These are phyloP conservation scores for Entonaema liquescens DNA, from an alignment of 495 filamentous ascomycete genomes.

Conservation along the genomic window DNA sequence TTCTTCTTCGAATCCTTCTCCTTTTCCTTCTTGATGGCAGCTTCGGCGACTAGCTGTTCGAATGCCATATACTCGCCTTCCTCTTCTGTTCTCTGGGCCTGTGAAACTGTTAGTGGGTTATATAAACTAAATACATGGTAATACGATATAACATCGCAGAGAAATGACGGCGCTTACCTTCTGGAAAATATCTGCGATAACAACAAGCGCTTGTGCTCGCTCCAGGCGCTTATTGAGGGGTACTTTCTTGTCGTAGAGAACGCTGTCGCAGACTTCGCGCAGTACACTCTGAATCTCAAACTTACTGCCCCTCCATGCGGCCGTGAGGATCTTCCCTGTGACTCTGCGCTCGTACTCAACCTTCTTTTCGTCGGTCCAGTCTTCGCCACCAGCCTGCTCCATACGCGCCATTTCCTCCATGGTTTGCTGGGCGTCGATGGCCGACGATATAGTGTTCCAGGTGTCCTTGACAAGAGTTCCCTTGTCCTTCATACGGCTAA, in stretches of 20 bases:
- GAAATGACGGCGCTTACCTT: conserved; percentile 66
- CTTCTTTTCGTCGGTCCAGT: conserved; percentile 98
- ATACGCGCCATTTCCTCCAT: conserved; percentile 99
- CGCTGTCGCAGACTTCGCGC: conserved; percentile 79
- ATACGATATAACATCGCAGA: not conserved
- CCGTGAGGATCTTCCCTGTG: conserved; percentile 98
- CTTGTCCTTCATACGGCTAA: conserved; percentile 93
- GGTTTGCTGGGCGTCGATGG: conserved; percentile 97
- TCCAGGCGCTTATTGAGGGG: conserved; percentile 85
- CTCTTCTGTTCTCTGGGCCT: conserved; percentile 94
- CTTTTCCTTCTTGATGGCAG: conserved; percentile 94
- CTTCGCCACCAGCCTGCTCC: conserved; percentile 94
- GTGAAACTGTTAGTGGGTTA: conserved; percentile 32
- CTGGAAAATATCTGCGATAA: conserved; percentile 86
- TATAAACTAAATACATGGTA: not conserved
- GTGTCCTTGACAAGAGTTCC: conserved; percentile 96
- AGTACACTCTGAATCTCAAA: conserved; percentile 98
- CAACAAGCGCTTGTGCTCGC: conserved; percentile 85
- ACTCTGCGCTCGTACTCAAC: conserved; percentile 94
- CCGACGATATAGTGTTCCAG: conserved; percentile 95
- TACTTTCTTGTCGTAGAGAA: conserved; percentile 81
- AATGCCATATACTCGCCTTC: conserved; percentile 99
- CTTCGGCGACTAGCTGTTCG: conserved; percentile 96
- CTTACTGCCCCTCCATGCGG: conserved; percentile 95
- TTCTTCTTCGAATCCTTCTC: conserved; percentile 80